These are phyloP conservation scores for Phytophthora cryptogea DNA, from an alignment of 352 stramenopile species.

Conservation along the genomic window DNA sequence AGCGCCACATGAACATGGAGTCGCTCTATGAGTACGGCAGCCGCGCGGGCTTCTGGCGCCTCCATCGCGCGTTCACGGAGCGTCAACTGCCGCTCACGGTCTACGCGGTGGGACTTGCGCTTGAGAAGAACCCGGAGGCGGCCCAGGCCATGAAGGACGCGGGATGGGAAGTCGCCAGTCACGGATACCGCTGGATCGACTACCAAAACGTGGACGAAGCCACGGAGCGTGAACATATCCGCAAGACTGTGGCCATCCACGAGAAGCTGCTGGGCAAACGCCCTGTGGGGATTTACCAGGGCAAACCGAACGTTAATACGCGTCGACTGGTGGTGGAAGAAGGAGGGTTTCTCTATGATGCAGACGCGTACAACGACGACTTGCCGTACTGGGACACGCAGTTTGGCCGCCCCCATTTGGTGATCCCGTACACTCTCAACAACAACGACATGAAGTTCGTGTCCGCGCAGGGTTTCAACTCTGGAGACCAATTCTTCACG, in stretches of 20 bases:
- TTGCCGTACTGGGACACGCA: constrained; percentile 94
- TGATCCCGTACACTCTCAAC: constrained; percentile 95
- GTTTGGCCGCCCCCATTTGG: constrained; percentile 90
- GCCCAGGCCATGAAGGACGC: constrained; percentile 92
- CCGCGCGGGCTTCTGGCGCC: constrained; percentile 93
- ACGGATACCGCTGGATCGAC: constrained; percentile 96
- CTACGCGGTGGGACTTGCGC: constrained; percentile 93
- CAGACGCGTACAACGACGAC: constrained; percentile 96
- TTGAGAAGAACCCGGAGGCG: constrained; percentile 93
- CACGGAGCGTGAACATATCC: constrained; percentile 93
- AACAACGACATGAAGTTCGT: constrained; percentile 98
- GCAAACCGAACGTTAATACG: constrained; percentile 94
- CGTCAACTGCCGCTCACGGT: constrained; percentile 92
- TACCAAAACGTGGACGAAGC: constrained; percentile 94
- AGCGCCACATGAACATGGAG: constrained; percentile 94
- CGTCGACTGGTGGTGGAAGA: constrained; percentile 91
- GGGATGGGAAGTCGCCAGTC: constrained; percentile 93
- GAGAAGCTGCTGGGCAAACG: constrained; percentile 88
- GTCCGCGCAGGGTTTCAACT: constrained; percentile 91
- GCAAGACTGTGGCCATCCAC: constrained; percentile 91
- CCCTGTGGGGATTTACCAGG: constrained; percentile 95
- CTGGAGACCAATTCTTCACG: constrained; percentile 92
- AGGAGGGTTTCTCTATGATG: constrained; percentile 96
- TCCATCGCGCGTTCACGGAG: constrained; percentile 91
- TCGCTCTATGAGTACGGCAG: constrained; percentile 96